These are phyloP conservation scores for Fusarium goolgardi DNA, from an alignment of 2,329 filamentous ascomycete species.

Conservation along the genomic window DNA sequence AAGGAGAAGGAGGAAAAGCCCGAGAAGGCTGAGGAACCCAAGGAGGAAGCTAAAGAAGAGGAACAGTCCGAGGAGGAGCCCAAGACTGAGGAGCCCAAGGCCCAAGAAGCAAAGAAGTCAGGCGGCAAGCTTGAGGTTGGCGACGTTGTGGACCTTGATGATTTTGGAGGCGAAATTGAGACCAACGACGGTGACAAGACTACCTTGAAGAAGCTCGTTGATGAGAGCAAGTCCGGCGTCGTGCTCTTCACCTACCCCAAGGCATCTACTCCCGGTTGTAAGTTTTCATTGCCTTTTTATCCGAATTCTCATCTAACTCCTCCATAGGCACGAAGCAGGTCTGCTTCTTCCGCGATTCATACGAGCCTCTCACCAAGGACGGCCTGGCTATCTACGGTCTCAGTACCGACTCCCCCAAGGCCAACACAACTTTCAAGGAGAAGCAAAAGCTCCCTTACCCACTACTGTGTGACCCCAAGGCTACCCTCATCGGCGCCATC, in stretches of 20 bases:
- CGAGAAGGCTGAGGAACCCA: constrained; percentile 51
- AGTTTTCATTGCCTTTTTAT: constrained; percentile 52
- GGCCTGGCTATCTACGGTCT: constrained; percentile 92
- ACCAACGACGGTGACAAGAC: constrained; percentile 86
- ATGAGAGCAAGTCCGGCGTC: constrained; percentile 85
- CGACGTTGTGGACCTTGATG: constrained; percentile 66
- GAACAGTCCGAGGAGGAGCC: constrained; percentile 34
- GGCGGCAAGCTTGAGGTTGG: constrained; percentile 62
- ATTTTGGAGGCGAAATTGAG: constrained; percentile 78
- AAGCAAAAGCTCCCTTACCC: constrained; percentile 92
- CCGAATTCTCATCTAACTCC: constrained; percentile 10
- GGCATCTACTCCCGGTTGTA: constrained; percentile 94
- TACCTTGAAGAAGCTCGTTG: constrained; percentile 81
- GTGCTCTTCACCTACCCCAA: constrained; percentile 96
- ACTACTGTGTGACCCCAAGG: constrained; percentile 83
- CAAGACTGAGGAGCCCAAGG: constrained; percentile 49
- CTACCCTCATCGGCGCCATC: constrained; percentile 82
- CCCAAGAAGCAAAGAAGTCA: constrained; percentile 49
- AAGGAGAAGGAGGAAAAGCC: constrained; percentile 50
- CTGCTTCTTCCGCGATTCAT: constrained; percentile 91
- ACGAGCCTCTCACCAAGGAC: constrained; percentile 77
- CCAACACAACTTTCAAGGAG: constrained; percentile 91
- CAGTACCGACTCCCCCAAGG: constrained; percentile 86
- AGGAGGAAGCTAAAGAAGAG: constrained; percentile 31
- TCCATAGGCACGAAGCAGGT: constrained; percentile 88